phyloP scores from a whole-genome alignment of 192 early-diverging fungal species.

The Podila verticillata region DNA sequence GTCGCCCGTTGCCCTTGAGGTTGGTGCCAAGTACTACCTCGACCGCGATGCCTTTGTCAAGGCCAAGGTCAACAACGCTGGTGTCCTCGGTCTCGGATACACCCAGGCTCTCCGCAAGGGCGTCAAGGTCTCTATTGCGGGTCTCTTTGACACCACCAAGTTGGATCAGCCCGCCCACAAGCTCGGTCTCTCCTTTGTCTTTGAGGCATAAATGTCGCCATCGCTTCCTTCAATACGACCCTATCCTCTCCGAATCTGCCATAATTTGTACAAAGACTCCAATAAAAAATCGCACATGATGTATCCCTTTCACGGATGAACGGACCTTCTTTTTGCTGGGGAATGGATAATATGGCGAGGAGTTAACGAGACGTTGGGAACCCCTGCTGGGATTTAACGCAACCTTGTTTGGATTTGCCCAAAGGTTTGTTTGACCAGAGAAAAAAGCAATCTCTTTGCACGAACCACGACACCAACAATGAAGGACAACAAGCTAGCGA shows the following conservation, averaged over 20 bases:
- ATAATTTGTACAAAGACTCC: conserved; percentile 3
- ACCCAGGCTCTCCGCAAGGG: conserved; percentile 89
- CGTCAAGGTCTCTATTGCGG: conserved; percentile 92
- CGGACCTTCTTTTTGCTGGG: too few species aligned
- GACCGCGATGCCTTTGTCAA: conserved; percentile 78
- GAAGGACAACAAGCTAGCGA: conserved; percentile 15
- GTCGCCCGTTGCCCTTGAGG: too few species aligned
- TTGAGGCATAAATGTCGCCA: conserved; percentile 79
- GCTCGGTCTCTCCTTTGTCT: conserved; percentile 87
- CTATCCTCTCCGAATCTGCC: background rate
- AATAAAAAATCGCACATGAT: background rate
- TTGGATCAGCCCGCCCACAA: conserved; percentile 94
- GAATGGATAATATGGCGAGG: background rate
- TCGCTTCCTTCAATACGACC: background rate
- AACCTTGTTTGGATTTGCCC: conserved; percentile 2
- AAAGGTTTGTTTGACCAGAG: background rate
- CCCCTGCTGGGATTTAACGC: background rate
- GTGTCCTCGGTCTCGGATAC: conserved; percentile 88
- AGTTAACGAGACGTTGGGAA: background rate
- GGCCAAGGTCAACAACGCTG: conserved; percentile 92
- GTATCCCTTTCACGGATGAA: too few species aligned
- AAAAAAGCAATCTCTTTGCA: background rate
- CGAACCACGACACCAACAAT: background rate
- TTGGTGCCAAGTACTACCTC: too few species aligned
- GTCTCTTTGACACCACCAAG: conserved; percentile 91